Evolutionary conservation across 768 basidiomycete genomes (phyloP).

Genomic region (Pulveroboletus frians): DNA sequence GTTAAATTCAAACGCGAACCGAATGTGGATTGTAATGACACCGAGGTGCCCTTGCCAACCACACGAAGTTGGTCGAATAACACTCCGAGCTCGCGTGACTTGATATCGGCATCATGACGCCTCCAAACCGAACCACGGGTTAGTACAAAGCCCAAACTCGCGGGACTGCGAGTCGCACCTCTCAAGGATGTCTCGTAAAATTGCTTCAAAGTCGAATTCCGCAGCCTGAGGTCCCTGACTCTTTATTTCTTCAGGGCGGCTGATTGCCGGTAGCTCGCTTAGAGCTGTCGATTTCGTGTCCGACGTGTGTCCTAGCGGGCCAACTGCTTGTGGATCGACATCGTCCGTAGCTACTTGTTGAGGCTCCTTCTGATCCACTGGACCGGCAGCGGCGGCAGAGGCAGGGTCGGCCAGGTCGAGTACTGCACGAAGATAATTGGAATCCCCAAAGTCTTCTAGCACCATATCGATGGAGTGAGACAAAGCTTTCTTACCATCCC

Average conservation of each 20-base stretch:
- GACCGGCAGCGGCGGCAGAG: background rate
- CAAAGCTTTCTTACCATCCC: background rate
- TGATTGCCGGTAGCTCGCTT: background rate
- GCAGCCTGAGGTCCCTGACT: background rate
- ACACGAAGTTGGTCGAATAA: conserved; percentile 55
- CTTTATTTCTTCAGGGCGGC: background rate
- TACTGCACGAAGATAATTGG: conserved; percentile 2
- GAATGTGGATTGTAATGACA: conserved; percentile 53
- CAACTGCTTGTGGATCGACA: conserved; percentile 52
- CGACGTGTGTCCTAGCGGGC: conserved; percentile 14
- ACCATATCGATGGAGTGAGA: conserved; percentile 1
- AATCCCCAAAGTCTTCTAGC: conserved; percentile 1
- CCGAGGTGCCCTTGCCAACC: conserved; percentile 52
- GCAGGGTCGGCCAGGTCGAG: conserved; percentile 7
- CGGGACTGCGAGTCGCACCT: conserved; percentile 7
- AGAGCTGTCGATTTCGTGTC: conserved; percentile 12
- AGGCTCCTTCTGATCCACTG: background rate
- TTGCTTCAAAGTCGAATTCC: conserved; percentile 31
- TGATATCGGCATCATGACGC: conserved; percentile 43
- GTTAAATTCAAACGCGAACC: conserved; percentile 55
- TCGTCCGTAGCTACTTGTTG: conserved; percentile 31
- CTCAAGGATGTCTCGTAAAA: conserved; percentile 21
- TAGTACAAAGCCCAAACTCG: background rate
- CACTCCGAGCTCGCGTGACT: conserved; percentile 54
- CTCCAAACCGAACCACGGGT: conserved; percentile 27